Percentiles rank a stretch among this genome's conserved stretches.
These are phyloP conservation scores for Kodamaea kakaduensis DNA, from an alignment of 805 yeast genomes.

Conservation along the genomic window DNA sequence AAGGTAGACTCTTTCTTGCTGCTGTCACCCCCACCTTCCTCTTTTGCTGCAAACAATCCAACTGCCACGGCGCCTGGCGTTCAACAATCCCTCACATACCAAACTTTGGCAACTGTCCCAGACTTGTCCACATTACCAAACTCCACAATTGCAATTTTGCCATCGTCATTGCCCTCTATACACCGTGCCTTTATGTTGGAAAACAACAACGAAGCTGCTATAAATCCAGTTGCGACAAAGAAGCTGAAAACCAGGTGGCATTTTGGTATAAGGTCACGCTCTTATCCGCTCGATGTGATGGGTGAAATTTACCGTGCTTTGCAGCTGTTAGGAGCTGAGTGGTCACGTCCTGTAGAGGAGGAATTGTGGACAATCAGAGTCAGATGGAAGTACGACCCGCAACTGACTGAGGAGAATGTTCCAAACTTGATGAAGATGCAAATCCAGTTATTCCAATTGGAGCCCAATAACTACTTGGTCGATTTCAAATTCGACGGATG, in stretches of 20 bases:
- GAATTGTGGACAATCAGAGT: conserved; percentile 95
- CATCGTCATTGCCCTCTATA: conserved; percentile 90
- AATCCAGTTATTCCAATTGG: conserved; percentile 91
- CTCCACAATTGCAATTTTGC: conserved; percentile 86
- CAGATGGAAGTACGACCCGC: conserved; percentile 70
- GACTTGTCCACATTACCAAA: conserved; percentile 53
- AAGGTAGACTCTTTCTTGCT: conserved; percentile 56
- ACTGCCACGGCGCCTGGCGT: conserved; percentile 39
- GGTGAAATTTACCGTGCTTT: conserved; percentile 95
- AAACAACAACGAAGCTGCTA: conserved; percentile 26
- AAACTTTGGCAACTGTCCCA: conserved; percentile 44
- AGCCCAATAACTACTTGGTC: conserved; percentile 91
- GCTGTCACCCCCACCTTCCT: conserved; percentile 56
- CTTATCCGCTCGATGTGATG: conserved; percentile 97
- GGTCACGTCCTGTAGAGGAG: conserved; percentile 94
- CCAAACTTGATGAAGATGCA: conserved; percentile 95
- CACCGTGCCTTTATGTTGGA: conserved; percentile 91
- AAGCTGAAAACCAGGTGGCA: conserved; percentile 97
- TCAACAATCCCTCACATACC: conserved; percentile 44
- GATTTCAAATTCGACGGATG: conserved; percentile 98
- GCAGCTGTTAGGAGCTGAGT: conserved; percentile 91
- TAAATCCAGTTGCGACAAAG: conserved; percentile 61
- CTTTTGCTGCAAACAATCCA: conserved; percentile 8
- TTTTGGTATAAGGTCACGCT: conserved; percentile 92
- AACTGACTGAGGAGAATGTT: conserved; percentile 30